Base-by-base conservation (phyloP, 2,329 filamentous ascomycete genomes). In the Aspergillus sp. region DNA sequence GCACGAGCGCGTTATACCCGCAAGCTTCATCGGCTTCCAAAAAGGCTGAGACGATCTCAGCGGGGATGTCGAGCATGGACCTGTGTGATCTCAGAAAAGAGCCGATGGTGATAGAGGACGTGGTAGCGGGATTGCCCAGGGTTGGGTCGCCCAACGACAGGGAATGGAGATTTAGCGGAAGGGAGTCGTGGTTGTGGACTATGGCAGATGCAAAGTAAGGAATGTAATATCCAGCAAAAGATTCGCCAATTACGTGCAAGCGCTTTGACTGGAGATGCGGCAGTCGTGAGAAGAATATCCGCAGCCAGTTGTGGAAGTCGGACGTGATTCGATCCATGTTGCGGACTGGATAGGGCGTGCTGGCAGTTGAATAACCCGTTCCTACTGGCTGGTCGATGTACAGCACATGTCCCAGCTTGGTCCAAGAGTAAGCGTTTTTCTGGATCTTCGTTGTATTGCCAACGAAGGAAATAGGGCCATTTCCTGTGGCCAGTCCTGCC, bases 351-450 rank as follows among this genome's bases (percentile, higher is more conserved):
- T 65, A 59, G 1, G 60, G 57, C 32, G 51, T 42, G 46, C 58
- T 65, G 27, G 63, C 60, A 1, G 56, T 61, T 19, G 63, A 66
- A 39, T 61, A 61, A 4, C 66, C 65, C 4, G 63, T 64, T 7
- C 65, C 65, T 5, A 63, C 63, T 3, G 64, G 66, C 40, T 68
- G 65, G 43, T 68, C 64, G 35, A 68, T 53, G 44, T 69, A 67
- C 12, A 66, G 56, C 5, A 60, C 62, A 56, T 62, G 59, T n/a
- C 53, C 66, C 12, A 65, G 47, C 36, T 61, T 61, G 4, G 60
- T 55, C 62, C 62, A 65, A 29, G 52, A 55, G 46, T 53, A 46
- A 1, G 50, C 49, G 39, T 56, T 57, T 41, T 27, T 27, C 30
- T 50, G 40, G 4, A 59, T 44, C 2, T 50, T 51, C 27, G 60